Evolutionary conservation across 805 yeast species (phyloP), one percentile per base, ranked within the genome.

Genomic region (Myxozyma lipomycoides): DNA sequence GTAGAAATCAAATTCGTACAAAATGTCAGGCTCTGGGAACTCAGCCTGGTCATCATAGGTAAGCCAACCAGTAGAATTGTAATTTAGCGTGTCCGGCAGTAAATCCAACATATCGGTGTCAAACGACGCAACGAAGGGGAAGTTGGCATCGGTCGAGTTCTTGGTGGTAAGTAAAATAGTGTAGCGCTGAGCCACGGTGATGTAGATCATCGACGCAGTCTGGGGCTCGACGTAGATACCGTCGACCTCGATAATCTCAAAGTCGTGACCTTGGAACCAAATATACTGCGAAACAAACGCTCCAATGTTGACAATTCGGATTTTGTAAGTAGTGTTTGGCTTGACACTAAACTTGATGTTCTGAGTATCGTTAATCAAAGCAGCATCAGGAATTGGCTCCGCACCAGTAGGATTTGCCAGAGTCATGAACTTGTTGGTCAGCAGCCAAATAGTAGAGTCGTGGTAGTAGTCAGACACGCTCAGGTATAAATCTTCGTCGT

Each of bases 371-470:
- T 91, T 91, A 68, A 89, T 74, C 62, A 93, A 76, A 61, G 85
- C 69, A 66, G 77, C 74, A 59, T 86, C 84, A 35, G 98, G 98
- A 61, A 93, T 82, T 45, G 98, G 98, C 72, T 93, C 98, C 40
- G 98, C 96, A 64, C 98, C 98, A 7, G 96, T 87, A 52, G 98
- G 98, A 70, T 93, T 93, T 73, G 75, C 82, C 56, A 82, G 67
- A 59, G 72, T 78, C 73, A 89, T 65, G 72, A 93, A 90, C 34
- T 61, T 51, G 17, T 75, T 71, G 19, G 67, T 60, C 57, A 74
- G 70, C 59, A 84, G 72, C 35, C 69, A 78, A 23, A 73, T 72
- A 28, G 83, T 74, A 45, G 69, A 67, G 41, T 76, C 75, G 67
- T 88, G 96, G 72, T 93, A 93, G 95, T 96, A 90, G 64, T 93